phyloP scores from a whole-genome alignment of 2,329 filamentous ascomycete species.

The Fusarium cicatricum region DNA sequence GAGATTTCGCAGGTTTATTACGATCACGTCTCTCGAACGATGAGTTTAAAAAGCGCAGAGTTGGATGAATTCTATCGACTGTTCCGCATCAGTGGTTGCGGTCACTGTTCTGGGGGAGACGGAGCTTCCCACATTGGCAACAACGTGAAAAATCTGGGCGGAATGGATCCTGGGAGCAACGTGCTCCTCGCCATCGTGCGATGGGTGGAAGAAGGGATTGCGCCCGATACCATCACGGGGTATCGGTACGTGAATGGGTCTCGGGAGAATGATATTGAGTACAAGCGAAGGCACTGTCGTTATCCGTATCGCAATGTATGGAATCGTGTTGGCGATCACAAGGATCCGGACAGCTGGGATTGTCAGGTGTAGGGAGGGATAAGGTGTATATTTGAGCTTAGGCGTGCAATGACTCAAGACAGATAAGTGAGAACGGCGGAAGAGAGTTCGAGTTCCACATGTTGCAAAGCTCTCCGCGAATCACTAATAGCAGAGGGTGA shows the following conservation, averaged over 20 bases:
- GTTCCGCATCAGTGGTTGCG: constrained; percentile 58
- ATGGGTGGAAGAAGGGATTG: constrained; percentile 56
- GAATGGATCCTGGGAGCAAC: constrained; percentile 50
- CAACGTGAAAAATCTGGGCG: constrained; percentile 33
- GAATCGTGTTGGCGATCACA: background rate
- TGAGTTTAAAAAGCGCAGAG: constrained; percentile 40
- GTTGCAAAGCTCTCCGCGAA: too few relatives aligned
- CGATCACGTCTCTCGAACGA: constrained; percentile 35
- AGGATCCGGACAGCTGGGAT: constrained; percentile 23
- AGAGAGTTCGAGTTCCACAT: background rate
- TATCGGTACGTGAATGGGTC: constrained; percentile 39
- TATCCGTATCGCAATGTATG: constrained; percentile 26
- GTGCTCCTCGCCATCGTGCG: constrained; percentile 57
- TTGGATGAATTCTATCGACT: constrained; percentile 60
- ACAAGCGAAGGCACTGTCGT: constrained; percentile 26
- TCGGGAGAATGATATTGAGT: constrained; percentile 13
- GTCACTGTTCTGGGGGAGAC: constrained; percentile 57
- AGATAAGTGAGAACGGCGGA: background rate
- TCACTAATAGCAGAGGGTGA: too few relatives aligned
- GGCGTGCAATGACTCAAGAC: background rate
- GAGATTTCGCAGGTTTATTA: constrained; percentile 42
- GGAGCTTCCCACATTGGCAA: constrained; percentile 51
- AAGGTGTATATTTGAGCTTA: too few relatives aligned
- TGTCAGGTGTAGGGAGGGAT: constrained; percentile 7
- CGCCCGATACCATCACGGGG: constrained; percentile 52